A percentile compares a stretch with the other conserved stretches of the same genome.
phyloP scores from a whole-genome alignment of 495 filamentous ascomycete genomes.

The Hypoxylon crocopeplum region DNA sequence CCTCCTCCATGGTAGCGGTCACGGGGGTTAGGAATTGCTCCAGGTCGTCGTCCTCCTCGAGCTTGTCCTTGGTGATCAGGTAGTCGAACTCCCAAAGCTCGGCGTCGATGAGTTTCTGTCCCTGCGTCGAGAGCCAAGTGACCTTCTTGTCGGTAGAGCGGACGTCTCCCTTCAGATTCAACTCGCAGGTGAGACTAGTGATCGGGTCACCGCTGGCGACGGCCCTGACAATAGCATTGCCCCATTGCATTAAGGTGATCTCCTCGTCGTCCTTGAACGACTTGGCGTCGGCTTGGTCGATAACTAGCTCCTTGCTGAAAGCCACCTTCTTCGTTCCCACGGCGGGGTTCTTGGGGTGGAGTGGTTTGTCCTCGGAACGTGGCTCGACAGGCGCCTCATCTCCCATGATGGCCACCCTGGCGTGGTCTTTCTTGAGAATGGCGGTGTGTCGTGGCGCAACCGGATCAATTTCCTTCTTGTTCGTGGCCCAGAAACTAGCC shows the following conservation, averaged over 20 bases:
- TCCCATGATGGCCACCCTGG: constrained; percentile 72
- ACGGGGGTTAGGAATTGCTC: constrained; percentile 80
- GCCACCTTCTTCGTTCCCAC: constrained; percentile 85
- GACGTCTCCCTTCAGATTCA: constrained; percentile 87
- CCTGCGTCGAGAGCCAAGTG: constrained; percentile 81
- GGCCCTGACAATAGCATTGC: constrained; percentile 81
- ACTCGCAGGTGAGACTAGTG: constrained; percentile 73
- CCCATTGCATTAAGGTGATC: constrained; percentile 95
- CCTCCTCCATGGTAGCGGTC: constrained; percentile 78
- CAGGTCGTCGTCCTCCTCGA: constrained; percentile 79
- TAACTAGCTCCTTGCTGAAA: constrained; percentile 71
- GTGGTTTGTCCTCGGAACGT: constrained; percentile 75
- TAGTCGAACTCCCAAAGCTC: constrained; percentile 92
- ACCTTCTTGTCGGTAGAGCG: constrained; percentile 96
- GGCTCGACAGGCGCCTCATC: constrained; percentile 65
- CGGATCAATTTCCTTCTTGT: constrained; percentile 95
- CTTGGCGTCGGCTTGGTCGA: constrained; percentile 88
- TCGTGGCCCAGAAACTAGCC: constrained; percentile 90
- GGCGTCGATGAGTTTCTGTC: constrained; percentile 77
- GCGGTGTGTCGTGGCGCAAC: constrained; percentile 85
- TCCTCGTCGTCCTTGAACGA: constrained; percentile 85
- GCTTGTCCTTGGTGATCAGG: constrained; percentile 88
- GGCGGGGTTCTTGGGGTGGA: constrained; percentile 85
- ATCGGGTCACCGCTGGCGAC: constrained; percentile 63
- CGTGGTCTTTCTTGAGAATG: constrained; percentile 68